These are phyloP conservation scores for Aspergillus sp. DNA, from an alignment of 2,329 filamentous ascomycete species.

Conservation along the genomic window DNA sequence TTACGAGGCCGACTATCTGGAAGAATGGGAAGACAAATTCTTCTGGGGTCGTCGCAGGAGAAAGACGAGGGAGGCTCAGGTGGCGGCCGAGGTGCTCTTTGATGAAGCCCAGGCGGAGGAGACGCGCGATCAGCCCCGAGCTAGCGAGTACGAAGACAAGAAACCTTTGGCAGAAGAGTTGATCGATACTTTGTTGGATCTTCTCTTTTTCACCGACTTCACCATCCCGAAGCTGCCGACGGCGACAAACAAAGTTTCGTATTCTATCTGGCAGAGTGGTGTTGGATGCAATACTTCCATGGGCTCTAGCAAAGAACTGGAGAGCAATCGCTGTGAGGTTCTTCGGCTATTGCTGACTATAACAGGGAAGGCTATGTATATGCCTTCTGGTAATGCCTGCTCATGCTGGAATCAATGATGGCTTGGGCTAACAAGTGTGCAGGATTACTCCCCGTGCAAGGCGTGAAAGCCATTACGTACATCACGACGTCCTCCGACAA, in stretches of 20 bases:
- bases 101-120: constrained; percentile 66
- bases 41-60: constrained; percentile 81
- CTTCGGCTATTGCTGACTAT: constrained; percentile 81
- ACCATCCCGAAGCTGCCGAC: constrained; percentile 73
- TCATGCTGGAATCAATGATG: background rate
- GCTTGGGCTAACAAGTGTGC: constrained; percentile 11
- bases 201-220: constrained; percentile 89
- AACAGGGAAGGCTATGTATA: constrained; percentile 90
- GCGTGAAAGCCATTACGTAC: constrained; percentile 82
- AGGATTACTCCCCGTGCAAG: constrained; percentile 73
- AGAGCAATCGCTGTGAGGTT: constrained; percentile 90
- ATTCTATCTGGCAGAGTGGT: constrained; percentile 96
- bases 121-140: constrained; percentile 49
- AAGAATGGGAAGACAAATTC: constrained; percentile 86
- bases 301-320: constrained; percentile 84
- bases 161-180: constrained; percentile 91
- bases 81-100: constrained; percentile 77
- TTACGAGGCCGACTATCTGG: constrained; percentile 82
- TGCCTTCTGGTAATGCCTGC: constrained; percentile 63
- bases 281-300: constrained; percentile 91
- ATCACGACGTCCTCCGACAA: constrained; percentile 86
- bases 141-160: constrained; percentile 72
- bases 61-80: constrained; percentile 64
- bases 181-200: constrained; percentile 82
- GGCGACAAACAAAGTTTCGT: constrained; percentile 77